These are phyloP conservation scores for Monascus purpureus DNA, from an alignment of 495 filamentous ascomycete genomes.

Conservation along the genomic window DNA sequence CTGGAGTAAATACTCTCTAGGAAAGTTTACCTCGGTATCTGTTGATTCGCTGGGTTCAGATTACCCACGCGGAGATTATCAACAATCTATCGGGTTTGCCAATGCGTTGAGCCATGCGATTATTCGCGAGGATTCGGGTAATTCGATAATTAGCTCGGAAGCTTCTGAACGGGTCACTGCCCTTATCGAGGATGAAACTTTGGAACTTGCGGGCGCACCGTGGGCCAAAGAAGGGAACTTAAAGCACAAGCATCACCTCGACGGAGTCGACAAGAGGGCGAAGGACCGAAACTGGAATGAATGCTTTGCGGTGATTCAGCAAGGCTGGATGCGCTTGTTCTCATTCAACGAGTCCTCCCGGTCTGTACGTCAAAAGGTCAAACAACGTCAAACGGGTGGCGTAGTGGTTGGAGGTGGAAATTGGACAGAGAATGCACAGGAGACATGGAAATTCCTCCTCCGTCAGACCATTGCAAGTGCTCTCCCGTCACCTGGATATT, in stretches of 20 bases:
- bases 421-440: slow-evolving; percentile 91
- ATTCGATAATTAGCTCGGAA: slow-evolving; percentile 35
- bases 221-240: slow-evolving; percentile 97
- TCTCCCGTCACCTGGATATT: slow-evolving; percentile 84
- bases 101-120: slow-evolving; percentile 95
- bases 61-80: slow-evolving; percentile 72
- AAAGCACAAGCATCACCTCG: slow-evolving; percentile 92
- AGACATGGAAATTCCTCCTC: slow-evolving; percentile 71
- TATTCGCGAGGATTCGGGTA: slow-evolving; percentile 72
- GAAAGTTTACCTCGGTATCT: slow-evolving; percentile 80
- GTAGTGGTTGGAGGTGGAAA: slow-evolving; percentile 85
- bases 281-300: slow-evolving; percentile 91
- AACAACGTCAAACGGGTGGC: slow-evolving; percentile 38
- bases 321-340: slow-evolving; percentile 90
- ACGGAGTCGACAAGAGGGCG: slow-evolving; percentile 74
- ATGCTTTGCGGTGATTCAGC: slow-evolving; percentile 95
- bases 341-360: slow-evolving; percentile 68
- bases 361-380: slow-evolving; percentile 55
- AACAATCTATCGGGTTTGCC: slow-evolving; percentile 94
- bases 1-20: slow-evolving; percentile 89
- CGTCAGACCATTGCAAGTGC: slow-evolving; percentile 86
- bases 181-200: slow-evolving; percentile 77
- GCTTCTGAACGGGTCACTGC: slow-evolving; percentile 43
- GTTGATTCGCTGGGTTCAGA: slow-evolving; percentile 73
- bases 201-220: slow-evolving; percentile 81